A percentile compares a stretch with the other conserved stretches of the same genome.
Evolutionary conservation across 768 basidiomycete genomes (phyloP).

Genomic region (Phaeotremella skinneri): DNA sequence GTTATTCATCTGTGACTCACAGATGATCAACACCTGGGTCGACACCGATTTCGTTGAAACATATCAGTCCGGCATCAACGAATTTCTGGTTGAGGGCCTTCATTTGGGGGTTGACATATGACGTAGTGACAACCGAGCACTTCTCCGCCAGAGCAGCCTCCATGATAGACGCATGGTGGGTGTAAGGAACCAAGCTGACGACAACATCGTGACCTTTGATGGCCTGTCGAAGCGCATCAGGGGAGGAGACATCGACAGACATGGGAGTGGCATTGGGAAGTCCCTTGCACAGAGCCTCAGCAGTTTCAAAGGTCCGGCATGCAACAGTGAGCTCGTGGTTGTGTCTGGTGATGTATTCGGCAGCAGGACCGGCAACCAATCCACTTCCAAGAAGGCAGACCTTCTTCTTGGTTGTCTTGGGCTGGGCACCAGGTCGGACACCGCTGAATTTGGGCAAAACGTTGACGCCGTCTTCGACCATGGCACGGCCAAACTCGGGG

Average conservation of each 20-base stretch:
- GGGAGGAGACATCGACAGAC: constrained; percentile 73
- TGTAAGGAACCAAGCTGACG: constrained; percentile 95
- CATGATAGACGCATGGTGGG: constrained; percentile 82
- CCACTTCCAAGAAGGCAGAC: constrained; percentile 90
- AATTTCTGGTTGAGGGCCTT: constrained; percentile 75
- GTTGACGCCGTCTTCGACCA: constrained; percentile 70
- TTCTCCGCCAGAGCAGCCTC: constrained; percentile 84
- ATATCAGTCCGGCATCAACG: constrained; percentile 83
- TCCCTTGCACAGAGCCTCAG: constrained; percentile 65
- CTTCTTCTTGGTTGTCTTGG: constrained; percentile 55
- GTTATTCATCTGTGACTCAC: constrained; percentile 13
- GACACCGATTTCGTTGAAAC: constrained; percentile 96
- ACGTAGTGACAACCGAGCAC: constrained; percentile 92
- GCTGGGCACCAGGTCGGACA: constrained; percentile 36
- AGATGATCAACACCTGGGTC: constrained; percentile 72
- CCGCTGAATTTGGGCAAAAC: constrained; percentile 52
- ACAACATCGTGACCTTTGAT: constrained; percentile 87
- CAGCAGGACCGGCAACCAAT: constrained; percentile 93
- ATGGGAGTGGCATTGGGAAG: constrained; percentile 71
- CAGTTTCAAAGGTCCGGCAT: constrained; percentile 79
- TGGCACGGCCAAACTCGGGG: constrained; percentile 81
- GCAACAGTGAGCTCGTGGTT: constrained; percentile 78
- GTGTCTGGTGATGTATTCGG: constrained; percentile 86
- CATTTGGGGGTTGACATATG: constrained; percentile 90
- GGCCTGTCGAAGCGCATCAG: constrained; percentile 70